Conservation (phyloP, 108 stramenopile genomes). For the Asterionellopsis glacialis region DNA sequence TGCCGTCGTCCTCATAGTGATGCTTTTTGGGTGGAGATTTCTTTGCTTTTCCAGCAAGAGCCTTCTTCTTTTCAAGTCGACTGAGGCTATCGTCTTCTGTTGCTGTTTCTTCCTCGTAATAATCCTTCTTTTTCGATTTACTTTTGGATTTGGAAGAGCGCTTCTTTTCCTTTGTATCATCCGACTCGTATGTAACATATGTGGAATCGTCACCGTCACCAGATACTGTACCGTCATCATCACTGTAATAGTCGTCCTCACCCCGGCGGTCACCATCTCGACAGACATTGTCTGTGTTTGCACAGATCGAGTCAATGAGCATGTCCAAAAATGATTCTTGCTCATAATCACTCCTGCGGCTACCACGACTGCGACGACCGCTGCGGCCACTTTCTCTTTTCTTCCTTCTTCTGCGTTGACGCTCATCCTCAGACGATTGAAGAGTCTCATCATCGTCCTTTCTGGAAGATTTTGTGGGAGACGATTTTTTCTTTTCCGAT, state of each 20-base stretch:
- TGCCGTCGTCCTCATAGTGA: slow-evolving; percentile 63
- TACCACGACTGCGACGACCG: slow-evolving; percentile 20
- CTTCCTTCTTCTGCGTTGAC: slow-evolving; percentile 6
- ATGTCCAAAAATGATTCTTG: slow-evolving; percentile 76
- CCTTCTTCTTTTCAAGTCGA: slow-evolving; percentile 16
- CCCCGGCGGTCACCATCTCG: slow-evolving; percentile 46
- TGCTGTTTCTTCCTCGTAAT: slow-evolving; percentile 15
- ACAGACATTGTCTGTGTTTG: slow-evolving; percentile 58
- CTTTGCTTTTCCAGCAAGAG: background rate
- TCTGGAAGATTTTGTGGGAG: background rate
- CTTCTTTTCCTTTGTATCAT: slow-evolving; percentile 15
- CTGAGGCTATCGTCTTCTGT: slow-evolving; percentile 24
- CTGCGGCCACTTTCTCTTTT: slow-evolving; percentile 24
- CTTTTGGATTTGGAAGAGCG: slow-evolving; percentile 18
- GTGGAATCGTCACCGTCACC: slow-evolving; percentile 55
- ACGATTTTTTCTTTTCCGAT: slow-evolving; percentile 9
- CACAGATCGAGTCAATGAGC: slow-evolving; percentile 82
- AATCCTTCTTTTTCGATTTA: slow-evolving; percentile 5
- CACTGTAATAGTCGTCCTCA: slow-evolving; percentile 56
- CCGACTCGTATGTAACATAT: slow-evolving; percentile 66
- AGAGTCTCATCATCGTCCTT: slow-evolving; percentile 51
- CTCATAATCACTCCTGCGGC: slow-evolving; percentile 53
- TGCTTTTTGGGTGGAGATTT: slow-evolving; percentile 3
- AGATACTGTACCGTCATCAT: slow-evolving; percentile 50
- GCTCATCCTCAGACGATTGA: slow-evolving; percentile 39